A percentile compares a stretch with the other conserved stretches of the same genome.
These are phyloP conservation scores for Penicillium ucsense DNA, from an alignment of 495 filamentous ascomycete species.

Conservation along the genomic window DNA sequence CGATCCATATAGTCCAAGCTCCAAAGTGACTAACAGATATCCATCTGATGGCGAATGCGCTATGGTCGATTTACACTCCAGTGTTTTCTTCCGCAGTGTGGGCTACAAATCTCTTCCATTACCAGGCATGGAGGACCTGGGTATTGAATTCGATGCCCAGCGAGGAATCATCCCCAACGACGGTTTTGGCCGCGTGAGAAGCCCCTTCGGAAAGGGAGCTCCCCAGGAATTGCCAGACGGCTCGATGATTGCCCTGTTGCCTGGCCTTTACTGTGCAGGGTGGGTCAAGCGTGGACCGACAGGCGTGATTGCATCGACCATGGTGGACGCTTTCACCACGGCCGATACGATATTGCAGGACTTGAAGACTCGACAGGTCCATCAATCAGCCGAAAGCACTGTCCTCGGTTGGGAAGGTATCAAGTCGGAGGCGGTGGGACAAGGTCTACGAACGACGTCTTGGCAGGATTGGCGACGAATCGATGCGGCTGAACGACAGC, in stretches of 20 bases:
- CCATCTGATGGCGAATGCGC: conserved; percentile 34
- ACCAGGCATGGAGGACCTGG: conserved; percentile 64
- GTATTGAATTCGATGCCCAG: conserved; percentile 64
- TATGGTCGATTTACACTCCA: conserved; percentile 44
- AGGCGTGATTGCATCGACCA: conserved; percentile 90
- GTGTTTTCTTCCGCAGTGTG: conserved; percentile 78
- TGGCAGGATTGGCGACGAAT: conserved; percentile 87
- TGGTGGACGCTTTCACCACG: conserved; percentile 89
- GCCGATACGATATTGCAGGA: conserved; percentile 72
- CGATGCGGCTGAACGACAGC: conserved; percentile 63
- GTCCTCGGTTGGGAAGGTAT: conserved; percentile 71
- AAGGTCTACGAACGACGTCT: conserved; percentile 40
- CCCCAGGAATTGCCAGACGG: conserved; percentile 22
- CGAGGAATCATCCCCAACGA: conserved; percentile 82
- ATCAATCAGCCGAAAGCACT: conserved; percentile 28
- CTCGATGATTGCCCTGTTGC: conserved; percentile 41
- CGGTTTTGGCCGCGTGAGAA: conserved; percentile 60
- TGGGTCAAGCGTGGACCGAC: conserved; percentile 96
- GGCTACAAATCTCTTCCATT: conserved; percentile 79
- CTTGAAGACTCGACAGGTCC: conserved; percentile 36
- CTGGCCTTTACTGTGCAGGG: conserved; percentile 85
- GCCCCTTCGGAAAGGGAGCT: conserved; percentile 13
- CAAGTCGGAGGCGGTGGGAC: conserved; percentile 40
- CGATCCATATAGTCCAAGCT: conserved; percentile 35
- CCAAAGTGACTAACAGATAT: conserved; percentile 30